Evolutionary conservation across 768 basidiomycete genomes (phyloP).

Genomic region (Trametopsis cervina): DNA sequence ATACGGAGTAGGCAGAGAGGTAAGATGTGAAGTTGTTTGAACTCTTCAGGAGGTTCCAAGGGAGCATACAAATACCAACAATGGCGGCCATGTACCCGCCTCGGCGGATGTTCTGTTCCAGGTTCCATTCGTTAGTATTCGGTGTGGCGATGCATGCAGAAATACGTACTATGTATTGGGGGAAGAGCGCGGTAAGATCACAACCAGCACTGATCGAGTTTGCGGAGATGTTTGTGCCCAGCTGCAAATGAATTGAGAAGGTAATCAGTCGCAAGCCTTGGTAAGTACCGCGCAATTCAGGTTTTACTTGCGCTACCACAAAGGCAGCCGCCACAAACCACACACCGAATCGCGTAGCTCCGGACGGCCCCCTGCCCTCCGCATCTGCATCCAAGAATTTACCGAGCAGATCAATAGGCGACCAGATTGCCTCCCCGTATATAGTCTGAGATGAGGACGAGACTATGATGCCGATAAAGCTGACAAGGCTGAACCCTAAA

Average conservation of each 20-base stretch:
- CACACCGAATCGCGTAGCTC: constrained; percentile 63
- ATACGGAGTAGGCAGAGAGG: constrained; percentile 76
- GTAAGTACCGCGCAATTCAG: neutral
- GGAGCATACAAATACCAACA: constrained; percentile 68
- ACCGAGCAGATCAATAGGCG: constrained; percentile 63
- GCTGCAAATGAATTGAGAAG: constrained; percentile 5
- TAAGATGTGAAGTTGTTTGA: constrained; percentile 77
- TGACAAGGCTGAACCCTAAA: constrained; percentile 64
- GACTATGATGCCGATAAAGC: constrained; percentile 78
- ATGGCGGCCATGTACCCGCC: constrained; percentile 81
- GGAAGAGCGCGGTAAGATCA: constrained; percentile 72
- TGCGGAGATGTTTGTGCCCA: constrained; percentile 72
- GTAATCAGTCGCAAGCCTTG: neutral
- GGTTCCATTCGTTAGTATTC: constrained; percentile 1
- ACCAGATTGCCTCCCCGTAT: constrained; percentile 76
- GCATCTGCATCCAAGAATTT: constrained; percentile 56
- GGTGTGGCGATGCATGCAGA: constrained; percentile 1
- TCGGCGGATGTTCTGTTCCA: constrained; percentile 64
- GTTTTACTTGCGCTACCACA: constrained; percentile 62
- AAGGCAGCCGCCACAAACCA: constrained; percentile 79
- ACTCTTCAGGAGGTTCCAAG: constrained; percentile 69
- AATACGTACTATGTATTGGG: constrained; percentile 59
- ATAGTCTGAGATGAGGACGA: constrained; percentile 70
- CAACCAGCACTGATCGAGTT: constrained; percentile 82
- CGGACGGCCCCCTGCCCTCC: constrained; percentile 48